Conservation (phyloP, 768 basidiomycete genomes). For the Crepidotus variabilis region DNA sequence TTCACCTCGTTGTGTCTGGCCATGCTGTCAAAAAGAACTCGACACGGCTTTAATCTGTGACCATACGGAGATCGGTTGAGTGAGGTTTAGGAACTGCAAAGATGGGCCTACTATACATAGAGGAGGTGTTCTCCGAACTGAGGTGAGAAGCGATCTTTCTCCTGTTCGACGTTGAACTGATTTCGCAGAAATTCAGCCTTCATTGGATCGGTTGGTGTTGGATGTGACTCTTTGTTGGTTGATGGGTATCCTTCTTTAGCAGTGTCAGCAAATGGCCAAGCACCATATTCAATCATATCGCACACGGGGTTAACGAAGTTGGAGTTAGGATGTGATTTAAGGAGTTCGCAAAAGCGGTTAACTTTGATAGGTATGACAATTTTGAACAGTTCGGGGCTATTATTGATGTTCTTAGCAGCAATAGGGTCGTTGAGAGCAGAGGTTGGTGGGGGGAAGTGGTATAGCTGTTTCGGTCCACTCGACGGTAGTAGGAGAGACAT, state of each 20-base stretch:
- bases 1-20: background rate
- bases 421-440: conserved; percentile 11
- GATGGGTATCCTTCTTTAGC: conserved; percentile 13
- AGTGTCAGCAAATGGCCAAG: conserved; percentile 40
- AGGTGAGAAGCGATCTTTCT: conserved; percentile 15
- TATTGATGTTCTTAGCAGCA: conserved; percentile 17
- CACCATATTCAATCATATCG: conserved; percentile 27
- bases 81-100: conserved; percentile 28
- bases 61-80: conserved; percentile 26
- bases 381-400: conserved; percentile 28
- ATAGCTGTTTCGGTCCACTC: conserved; percentile 14
- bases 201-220: background rate
- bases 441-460: conserved; percentile 13
- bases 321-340: conserved; percentile 35
- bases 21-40: conserved; percentile 8
- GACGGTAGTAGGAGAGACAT: background rate
- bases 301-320: conserved; percentile 32
- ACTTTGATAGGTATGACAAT: conserved; percentile 27
- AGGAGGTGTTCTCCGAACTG: background rate
- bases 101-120: conserved; percentile 16
- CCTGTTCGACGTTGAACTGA: conserved; percentile 20
- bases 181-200: conserved; percentile 19
- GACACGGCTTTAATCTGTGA: conserved; percentile 29
- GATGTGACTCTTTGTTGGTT: conserved; percentile 14
- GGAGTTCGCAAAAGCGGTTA: conserved; percentile 11